Evolutionary conservation across 2,329 filamentous ascomycete species (phyloP).

Genomic region (Lasiodiplodia sp.): DNA sequence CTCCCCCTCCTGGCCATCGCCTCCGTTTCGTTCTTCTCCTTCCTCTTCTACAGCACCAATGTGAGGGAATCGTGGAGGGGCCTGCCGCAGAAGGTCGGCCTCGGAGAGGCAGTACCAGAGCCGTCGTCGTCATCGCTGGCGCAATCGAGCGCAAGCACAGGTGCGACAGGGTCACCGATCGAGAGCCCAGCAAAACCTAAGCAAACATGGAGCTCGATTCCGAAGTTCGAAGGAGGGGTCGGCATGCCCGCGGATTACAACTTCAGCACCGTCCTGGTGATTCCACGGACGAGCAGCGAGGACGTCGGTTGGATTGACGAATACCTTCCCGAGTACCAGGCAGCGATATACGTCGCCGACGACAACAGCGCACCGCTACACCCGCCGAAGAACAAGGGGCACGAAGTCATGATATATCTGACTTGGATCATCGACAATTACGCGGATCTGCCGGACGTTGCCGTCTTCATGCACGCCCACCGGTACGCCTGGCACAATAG

Average conservation of each 20-base stretch:
- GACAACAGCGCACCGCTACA: slow-evolving; percentile 56
- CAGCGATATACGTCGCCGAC: slow-evolving; percentile 61
- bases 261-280: slow-evolving; percentile 63
- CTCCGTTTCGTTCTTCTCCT: slow-evolving; percentile 39
- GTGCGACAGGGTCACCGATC: slow-evolving; percentile 36
- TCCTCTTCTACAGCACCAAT: slow-evolving; percentile 47
- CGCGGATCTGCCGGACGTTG: slow-evolving; percentile 63
- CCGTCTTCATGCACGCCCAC: slow-evolving; percentile 69
- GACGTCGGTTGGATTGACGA: slow-evolving; percentile 62
- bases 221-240: slow-evolving; percentile 42
- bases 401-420: slow-evolving; percentile 69
- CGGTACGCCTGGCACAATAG: slow-evolving; percentile 67
- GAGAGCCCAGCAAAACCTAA: slow-evolving; percentile 32
- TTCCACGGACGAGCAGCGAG: slow-evolving; percentile 61
- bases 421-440: slow-evolving; percentile 69
- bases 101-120: slow-evolving; percentile 46
- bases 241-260: slow-evolving; percentile 52
- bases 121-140: slow-evolving; percentile 26
- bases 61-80: slow-evolving; percentile 46
- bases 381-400: slow-evolving; percentile 65
- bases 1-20: slow-evolving; percentile 42
- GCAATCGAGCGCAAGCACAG: background rate
- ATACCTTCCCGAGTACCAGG: slow-evolving; percentile 57
- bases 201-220: slow-evolving; percentile 46
- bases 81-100: slow-evolving; percentile 50